phyloP scores from a whole-genome alignment of 2,329 filamentous ascomycete genomes.

The Neonectria faginata region DNA sequence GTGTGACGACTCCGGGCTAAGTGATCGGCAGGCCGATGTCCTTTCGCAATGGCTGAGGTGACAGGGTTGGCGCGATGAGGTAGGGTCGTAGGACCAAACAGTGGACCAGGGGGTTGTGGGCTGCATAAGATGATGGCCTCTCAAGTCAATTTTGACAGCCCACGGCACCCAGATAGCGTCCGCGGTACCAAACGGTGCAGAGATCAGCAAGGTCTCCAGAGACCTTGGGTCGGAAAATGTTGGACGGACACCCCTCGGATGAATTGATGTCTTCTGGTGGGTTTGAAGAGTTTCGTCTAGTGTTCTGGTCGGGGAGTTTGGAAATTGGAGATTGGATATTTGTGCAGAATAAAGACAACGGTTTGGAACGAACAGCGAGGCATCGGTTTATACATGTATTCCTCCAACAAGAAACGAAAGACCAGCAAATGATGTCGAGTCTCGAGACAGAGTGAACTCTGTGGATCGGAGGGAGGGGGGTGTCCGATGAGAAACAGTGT shows the following conservation, averaged over 20 bases:
- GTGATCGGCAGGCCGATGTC: slow-evolving; percentile 67
- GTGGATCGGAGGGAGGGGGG: slow-evolving; percentile 39
- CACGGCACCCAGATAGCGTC: slow-evolving; percentile 47
- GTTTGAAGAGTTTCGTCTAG: slow-evolving; percentile 12
- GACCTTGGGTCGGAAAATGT: slow-evolving; percentile 34
- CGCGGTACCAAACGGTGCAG: slow-evolving; percentile 41
- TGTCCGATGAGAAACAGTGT: slow-evolving; percentile 37
- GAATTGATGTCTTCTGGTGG: slow-evolving; percentile 8
- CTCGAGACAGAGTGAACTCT: slow-evolving; percentile 29
- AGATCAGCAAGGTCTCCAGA: slow-evolving; percentile 43
- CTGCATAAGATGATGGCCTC: slow-evolving; percentile 50
- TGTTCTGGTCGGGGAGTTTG: slow-evolving; percentile 4
- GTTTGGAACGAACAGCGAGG: slow-evolving; percentile 28
- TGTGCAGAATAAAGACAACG: slow-evolving; percentile 19
- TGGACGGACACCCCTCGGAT: slow-evolving; percentile 23
- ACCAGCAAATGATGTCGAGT: slow-evolving; percentile 36
- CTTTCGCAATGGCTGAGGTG: slow-evolving; percentile 60
- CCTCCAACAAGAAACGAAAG: slow-evolving; percentile 24
- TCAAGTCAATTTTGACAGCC: slow-evolving; percentile 46
- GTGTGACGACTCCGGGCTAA: slow-evolving; percentile 65
- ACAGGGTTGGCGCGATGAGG: slow-evolving; percentile 59
- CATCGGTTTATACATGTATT: slow-evolving; percentile 40
- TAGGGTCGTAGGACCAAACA: slow-evolving; percentile 54
- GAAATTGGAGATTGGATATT: slow-evolving; percentile 14
- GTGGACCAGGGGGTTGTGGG: slow-evolving; percentile 50